Percentiles rank a stretch among this genome's conserved stretches.
These are phyloP conservation scores for Coemansia sp. DNA, from an alignment of 192 early-diverging fungal genomes.

Conservation along the genomic window DNA sequence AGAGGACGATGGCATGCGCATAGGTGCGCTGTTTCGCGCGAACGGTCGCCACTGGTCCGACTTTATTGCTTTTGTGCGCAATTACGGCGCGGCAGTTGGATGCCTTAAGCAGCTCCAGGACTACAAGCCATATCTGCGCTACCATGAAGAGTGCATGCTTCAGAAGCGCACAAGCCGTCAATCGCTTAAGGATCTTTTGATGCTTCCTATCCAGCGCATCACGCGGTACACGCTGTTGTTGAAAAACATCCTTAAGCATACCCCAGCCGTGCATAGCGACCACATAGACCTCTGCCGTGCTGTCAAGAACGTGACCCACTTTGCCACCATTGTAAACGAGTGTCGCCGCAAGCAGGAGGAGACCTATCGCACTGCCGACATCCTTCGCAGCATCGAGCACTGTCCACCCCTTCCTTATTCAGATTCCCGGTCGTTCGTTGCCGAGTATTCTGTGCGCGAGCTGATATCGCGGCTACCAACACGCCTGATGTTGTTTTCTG, in stretches of 20 bases:
- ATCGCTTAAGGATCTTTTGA: constrained; percentile 50
- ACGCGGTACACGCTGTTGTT: constrained; percentile 54
- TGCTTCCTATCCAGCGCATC: constrained; percentile 54
- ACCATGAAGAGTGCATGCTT: constrained; percentile 51
- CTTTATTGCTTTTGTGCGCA: constrained; percentile 51
- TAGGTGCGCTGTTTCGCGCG: constrained; percentile 46
- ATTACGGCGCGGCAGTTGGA: constrained; percentile 48
- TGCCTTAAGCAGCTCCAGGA: constrained; percentile 52
- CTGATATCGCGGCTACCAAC: constrained; percentile 50
- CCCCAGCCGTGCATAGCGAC: constrained; percentile 48
- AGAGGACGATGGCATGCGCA: constrained; percentile 46
- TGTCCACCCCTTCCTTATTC: constrained; percentile 39
- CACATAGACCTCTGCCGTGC: constrained; percentile 52
- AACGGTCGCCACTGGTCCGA: constrained; percentile 47
- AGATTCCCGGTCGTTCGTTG: constrained; percentile 30
- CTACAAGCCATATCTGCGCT: constrained; percentile 48
- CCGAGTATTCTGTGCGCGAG: constrained; percentile 46
- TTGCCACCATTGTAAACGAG: constrained; percentile 52
- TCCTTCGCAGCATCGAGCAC: constrained; percentile 29
- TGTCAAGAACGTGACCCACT: constrained; percentile 48
- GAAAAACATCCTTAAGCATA: constrained; percentile 50
- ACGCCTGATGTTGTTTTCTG: constrained; percentile 42
- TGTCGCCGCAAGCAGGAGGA: constrained; percentile 54
- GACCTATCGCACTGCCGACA: constrained; percentile 31
- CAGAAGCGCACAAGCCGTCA: constrained; percentile 54